phyloP scores from a whole-genome alignment of 108 stramenopile genomes.

The Phaeodactylum tricornutum region DNA sequence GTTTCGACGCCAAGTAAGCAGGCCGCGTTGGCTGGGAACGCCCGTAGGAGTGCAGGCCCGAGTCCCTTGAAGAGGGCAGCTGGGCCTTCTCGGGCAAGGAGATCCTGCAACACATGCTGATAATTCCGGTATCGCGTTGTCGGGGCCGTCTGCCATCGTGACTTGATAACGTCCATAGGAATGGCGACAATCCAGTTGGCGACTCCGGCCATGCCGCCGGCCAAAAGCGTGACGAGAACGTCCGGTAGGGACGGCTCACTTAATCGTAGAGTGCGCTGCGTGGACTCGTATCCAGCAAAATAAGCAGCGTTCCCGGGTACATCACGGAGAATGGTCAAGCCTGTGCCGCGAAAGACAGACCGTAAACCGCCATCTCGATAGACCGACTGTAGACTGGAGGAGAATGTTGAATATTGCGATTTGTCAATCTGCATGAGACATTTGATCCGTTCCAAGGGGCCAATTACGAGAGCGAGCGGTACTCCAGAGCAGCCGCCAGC shows the following conservation, averaged over 20 bases:
- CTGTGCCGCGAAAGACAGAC: conserved; percentile 78
- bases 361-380: conserved; percentile 69
- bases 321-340: conserved; percentile 73
- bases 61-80: conserved; percentile 76
- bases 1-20: conserved; percentile 86
- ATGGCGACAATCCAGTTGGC: conserved; percentile 81
- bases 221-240: conserved; percentile 48
- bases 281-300: conserved; percentile 74
- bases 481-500: conserved; percentile 82
- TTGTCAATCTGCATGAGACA: conserved; percentile 81
- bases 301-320: conserved; percentile 83
- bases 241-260: conserved; percentile 29
- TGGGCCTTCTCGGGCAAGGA: conserved; percentile 73
- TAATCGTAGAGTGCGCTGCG: conserved; percentile 34
- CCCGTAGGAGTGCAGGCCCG: conserved; percentile 77
- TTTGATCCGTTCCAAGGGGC: conserved; percentile 86
- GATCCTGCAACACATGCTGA: conserved; percentile 45
- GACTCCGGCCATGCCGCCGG: conserved; percentile 84
- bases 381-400: conserved; percentile 52
- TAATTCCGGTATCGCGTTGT: conserved; percentile 61
- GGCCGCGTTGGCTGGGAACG: conserved; percentile 91
- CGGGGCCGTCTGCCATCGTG: conserved; percentile 71
- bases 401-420: conserved; percentile 62
- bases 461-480: conserved; percentile 70
- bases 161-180: conserved; percentile 83